Evolutionary conservation across 441 rosid species (phyloP).

Genomic region (Euphorbia schlechtendalii): DNA sequence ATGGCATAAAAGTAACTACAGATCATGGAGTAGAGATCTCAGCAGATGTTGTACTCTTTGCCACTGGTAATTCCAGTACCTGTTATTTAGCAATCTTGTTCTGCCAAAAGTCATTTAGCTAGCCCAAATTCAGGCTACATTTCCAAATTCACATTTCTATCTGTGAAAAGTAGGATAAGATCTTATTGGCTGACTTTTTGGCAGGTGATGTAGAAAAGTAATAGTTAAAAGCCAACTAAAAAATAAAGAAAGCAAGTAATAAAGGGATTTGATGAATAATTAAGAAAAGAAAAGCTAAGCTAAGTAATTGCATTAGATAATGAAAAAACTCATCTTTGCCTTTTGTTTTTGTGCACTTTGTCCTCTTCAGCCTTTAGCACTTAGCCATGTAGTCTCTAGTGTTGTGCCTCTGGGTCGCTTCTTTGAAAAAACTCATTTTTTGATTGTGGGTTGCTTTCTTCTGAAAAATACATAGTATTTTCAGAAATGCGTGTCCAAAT

Average conservation of each 20-base stretch:
- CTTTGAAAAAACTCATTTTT: too few species aligned
- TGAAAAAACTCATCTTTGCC: background rate
- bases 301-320: background rate
- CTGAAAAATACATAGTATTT: too few species aligned
- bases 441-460: too few species aligned
- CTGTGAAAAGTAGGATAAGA: too few species aligned
- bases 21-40: conserved; percentile 82
- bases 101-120: background rate
- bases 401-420: background rate
- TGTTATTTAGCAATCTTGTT: conserved; percentile 1
- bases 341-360: background rate
- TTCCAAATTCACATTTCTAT: too few species aligned
- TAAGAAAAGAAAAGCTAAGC: background rate
- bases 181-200: background rate
- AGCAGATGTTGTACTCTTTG: conserved; percentile 95
- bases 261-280: background rate
- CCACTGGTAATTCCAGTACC: conserved; percentile 61
- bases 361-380: too few species aligned
- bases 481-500: too few species aligned
- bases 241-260: background rate
- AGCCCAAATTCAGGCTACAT: too few species aligned
- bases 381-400: too few species aligned
- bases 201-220: background rate
- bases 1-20: conserved; percentile 72
- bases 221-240: background rate